Conservation (phyloP, 257 asterid species). For the Nicotiana sylvestris region DNA sequence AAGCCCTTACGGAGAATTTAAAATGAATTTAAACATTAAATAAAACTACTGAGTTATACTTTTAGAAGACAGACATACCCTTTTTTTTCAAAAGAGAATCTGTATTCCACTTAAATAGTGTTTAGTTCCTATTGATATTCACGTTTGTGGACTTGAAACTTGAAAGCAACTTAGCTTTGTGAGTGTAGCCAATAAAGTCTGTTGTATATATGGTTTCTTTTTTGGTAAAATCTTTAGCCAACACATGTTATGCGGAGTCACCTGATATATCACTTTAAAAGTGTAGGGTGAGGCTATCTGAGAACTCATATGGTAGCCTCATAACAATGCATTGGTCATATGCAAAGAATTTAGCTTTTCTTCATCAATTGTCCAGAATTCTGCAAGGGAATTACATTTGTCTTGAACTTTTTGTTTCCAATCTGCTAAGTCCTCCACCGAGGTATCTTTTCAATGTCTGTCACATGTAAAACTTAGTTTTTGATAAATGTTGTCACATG, state of each 20-base stretch:
- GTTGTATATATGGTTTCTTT: neutral
- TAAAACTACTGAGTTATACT: neutral
- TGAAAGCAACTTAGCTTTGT: neutral
- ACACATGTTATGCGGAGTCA: neutral
- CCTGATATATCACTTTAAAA: neutral
- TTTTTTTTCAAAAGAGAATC: neutral
- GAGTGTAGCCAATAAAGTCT: neutral
- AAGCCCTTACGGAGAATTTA: neutral
- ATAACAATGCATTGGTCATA: neutral
- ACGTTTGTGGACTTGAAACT: neutral
- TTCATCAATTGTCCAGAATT: neutral
- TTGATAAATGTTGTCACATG: neutral
- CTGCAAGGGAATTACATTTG: neutral
- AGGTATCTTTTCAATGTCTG: neutral
- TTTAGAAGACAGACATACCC: neutral
- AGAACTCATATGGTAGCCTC: conserved; percentile 2
- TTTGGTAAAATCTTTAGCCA: neutral
- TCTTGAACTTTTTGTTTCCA: neutral
- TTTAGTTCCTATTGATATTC: neutral
- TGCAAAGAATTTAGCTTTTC: neutral
- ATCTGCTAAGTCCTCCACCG: neutral
- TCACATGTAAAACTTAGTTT: neutral
- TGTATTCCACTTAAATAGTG: neutral
- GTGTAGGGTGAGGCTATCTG: neutral
- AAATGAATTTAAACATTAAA: neutral